Percentiles rank a stretch among this genome's conserved stretches.
phyloP scores from a whole-genome alignment of 169 alveolate genomes.

The Plasmodium fragile region DNA sequence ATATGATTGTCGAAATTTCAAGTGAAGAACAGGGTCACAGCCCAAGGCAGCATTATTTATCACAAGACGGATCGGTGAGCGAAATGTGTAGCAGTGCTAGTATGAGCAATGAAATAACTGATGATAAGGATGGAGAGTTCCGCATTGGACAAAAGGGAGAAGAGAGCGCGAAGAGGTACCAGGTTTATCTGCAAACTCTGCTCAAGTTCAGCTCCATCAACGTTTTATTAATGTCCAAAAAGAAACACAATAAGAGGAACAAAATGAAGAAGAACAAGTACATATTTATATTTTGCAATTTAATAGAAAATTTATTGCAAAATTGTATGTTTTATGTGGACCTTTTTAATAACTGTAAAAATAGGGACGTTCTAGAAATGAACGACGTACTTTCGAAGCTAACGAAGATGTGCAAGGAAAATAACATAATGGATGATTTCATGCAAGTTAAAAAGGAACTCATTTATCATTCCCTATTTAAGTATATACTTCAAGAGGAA shows the following conservation, averaged over 20 bases:
- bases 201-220: conserved; percentile 20
- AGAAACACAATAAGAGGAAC: not conserved
- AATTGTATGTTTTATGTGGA: conserved; percentile 46
- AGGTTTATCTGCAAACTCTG: conserved; percentile 31
- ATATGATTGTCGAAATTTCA: not conserved
- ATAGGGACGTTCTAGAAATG: conserved; percentile 12
- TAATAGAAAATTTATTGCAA: conserved; percentile 68
- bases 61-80: not conserved
- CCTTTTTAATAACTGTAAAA: conserved; percentile 29
- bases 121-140: not conserved
- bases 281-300: conserved; percentile 46
- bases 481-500: conserved; percentile 24
- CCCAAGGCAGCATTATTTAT: not conserved
- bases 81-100: not conserved
- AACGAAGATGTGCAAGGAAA: conserved; percentile 40
- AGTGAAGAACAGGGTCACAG: not conserved
- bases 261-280: conserved; percentile 55
- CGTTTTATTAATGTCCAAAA: conserved; percentile 43
- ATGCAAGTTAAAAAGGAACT: conserved; percentile 4
- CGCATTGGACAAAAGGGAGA: not conserved
- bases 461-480: conserved; percentile 50
- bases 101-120: not conserved
- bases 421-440: conserved; percentile 24
- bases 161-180: not conserved
- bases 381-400: conserved; percentile 23